Evolutionary conservation across 1,284 basidiomycete species (phyloP).

Genomic region (Laetiporus sulphureus): DNA sequence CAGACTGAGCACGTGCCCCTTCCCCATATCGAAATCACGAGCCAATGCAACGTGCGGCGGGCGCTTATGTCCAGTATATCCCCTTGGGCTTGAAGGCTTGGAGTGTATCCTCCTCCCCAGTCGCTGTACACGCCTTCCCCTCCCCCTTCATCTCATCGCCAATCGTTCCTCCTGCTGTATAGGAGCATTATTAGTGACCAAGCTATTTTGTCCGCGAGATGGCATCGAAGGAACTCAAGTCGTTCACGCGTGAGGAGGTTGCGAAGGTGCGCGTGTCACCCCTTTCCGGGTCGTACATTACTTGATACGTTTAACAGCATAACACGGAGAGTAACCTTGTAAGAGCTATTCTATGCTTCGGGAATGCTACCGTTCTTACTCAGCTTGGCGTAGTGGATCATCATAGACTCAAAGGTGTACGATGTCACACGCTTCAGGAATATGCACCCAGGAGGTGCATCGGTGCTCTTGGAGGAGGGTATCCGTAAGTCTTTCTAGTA

Average conservation of each 20-base stretch:
- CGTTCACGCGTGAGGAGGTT: slow-evolving; percentile 47
- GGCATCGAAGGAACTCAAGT: slow-evolving; percentile 38
- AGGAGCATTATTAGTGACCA: no score
- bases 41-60: no score
- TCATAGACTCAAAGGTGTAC: slow-evolving; percentile 80
- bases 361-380: no score
- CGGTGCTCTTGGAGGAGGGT: slow-evolving; percentile 68
- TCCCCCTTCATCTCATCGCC: no score
- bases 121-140: neutral
- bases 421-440: slow-evolving; percentile 72
- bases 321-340: slow-evolving; percentile 57
- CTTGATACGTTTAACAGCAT: slow-evolving; percentile 33
- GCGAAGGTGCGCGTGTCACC: slow-evolving; percentile 34
- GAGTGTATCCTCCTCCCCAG: neutral
- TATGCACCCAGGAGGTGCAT: slow-evolving; percentile 78
- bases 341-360: slow-evolving; percentile 12
- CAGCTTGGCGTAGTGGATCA: slow-evolving; percentile 54
- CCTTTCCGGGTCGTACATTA: neutral
- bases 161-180: no score
- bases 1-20: no score
- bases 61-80: no score
- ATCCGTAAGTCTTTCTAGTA: slow-evolving; percentile 46
- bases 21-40: no score
- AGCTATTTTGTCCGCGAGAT: no score
- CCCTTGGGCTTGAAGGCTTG: no score